Base-by-base conservation (phyloP, 2,329 filamentous ascomycete species). In the Epicoccum sorghinum region DNA sequence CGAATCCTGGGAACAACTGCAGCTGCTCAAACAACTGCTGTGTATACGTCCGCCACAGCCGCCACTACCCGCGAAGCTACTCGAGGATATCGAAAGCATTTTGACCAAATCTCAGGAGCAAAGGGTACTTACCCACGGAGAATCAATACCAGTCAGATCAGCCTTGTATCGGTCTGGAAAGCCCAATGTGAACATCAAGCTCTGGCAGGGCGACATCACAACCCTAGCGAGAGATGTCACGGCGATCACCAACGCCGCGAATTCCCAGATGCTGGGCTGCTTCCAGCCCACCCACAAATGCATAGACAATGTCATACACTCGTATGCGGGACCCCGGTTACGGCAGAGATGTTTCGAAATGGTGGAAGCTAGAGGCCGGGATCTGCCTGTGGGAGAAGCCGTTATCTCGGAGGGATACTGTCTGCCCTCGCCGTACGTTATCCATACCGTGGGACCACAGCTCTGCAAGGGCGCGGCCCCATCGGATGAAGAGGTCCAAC, bases 261-360 rank as follows among this genome's bases (percentile, higher is more conserved):
- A 75, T 47, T 61, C 65, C 4, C 65, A 63, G 9, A 61, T 74
- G 52, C 64, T 75, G 2, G 74, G 72, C 0, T 76, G 73, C 55
- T 75, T 75, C 50, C 64, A 67, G 46, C 69, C 72, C 0, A 56
- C 47, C 1, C 72, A 74, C 42, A 62, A 56, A 14, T 75, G 73
- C 45, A 75, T 75, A 44, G 73, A 75, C 55, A 74, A 75, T 43
- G 65, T 69, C 1, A 75, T 75, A 37, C 72, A 76, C 49, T 59
- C 66, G 0, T 58, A 54, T 18, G 70, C 72, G 1, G 72, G 70
- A 0, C 72, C 72, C 3, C 58, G 66, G 10, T 49, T 76, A 4
- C 62, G 74, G 22, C 52, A 69, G 7, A 69, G 67, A 45, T 76
- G 71, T 46, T 55, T 54, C 38, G 57, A 59, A 2, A 48, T 66